Conservation (phyloP, 176 grass and related monocot species). For the Aegilops sharonensis region DNA sequence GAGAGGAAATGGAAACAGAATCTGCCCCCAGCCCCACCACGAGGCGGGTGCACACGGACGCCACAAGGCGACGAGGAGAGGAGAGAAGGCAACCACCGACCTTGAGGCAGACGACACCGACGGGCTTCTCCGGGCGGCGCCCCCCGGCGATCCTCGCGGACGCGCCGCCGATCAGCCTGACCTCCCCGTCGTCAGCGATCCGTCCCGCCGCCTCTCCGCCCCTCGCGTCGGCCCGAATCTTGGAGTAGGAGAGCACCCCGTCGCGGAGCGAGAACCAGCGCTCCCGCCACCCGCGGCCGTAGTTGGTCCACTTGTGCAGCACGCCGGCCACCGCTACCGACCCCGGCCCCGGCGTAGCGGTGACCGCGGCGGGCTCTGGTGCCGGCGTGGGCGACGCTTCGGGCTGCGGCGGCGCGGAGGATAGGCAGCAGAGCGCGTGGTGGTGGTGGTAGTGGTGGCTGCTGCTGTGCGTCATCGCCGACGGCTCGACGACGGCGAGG, state of each 20-base stretch:
- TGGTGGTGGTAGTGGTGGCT: conserved; percentile 5
- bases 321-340: conserved; percentile 51
- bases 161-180: conserved; percentile 57
- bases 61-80: background rate
- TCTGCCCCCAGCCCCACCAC: background rate
- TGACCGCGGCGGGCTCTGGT: conserved; percentile 15
- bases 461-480: conserved; percentile 40
- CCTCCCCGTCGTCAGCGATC: conserved; percentile 28
- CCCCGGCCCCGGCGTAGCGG: background rate
- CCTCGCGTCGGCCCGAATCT: conserved; percentile 49
- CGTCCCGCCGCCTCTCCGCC: background rate
- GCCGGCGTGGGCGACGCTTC: conserved; percentile 24
- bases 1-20: conserved; percentile 5
- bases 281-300: conserved; percentile 74
- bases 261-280: conserved; percentile 74
- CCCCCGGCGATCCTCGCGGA: conserved; percentile 24
- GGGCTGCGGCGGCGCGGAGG: conserved; percentile 20
- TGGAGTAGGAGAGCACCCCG: conserved; percentile 82
- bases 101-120: conserved; percentile 43
- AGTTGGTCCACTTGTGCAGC: conserved; percentile 88
- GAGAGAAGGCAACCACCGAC: conserved; percentile 3
- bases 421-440: conserved; percentile 72
- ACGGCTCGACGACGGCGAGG: conserved; percentile 16
- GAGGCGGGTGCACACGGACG: conserved; percentile 1
- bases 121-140: conserved; percentile 40